Base-by-base conservation (phyloP, 2,329 filamentous ascomycete genomes). In the Alternaria viburni region DNA sequence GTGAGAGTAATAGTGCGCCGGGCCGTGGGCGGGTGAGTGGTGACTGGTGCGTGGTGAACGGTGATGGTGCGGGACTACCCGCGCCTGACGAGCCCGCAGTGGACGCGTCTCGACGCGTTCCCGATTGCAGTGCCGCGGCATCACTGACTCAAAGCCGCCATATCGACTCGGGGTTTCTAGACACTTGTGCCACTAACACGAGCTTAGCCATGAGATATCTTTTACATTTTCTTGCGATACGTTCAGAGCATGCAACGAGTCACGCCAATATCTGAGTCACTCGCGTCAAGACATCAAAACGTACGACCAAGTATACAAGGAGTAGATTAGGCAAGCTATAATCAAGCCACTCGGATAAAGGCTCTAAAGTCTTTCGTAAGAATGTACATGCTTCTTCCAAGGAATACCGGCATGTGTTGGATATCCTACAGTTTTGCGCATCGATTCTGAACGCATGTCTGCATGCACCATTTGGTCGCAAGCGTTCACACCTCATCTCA, bases 51-150 rank as follows among this genome's bases (percentile, higher is more conserved):
- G 50, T 32, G 55, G 46, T 54, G 41, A 45, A 26, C 47, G 44
- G 41, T 61, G 62, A 58, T 64, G 23, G 15, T 19, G 54, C 47
- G 57, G 54, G 41, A 36, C 36, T 43, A 23, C 26, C 41, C 51
- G 61, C 30, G n/a, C n/a, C n/a, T 43, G 26, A 56, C 28, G 50
- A 36, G 54, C 32, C 17, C 5, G 26, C 43, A 4, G 43, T 47
- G 54, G 45, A 47, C 54, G 54, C 54, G 54, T 36, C 43, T 5
- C 26, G 54, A 36, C 54, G 54, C 54, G 54, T 56, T 1, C 49
- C 49, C 15, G 21, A 41, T 3, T 41, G 36, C 36, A 41, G 36
- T 11, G 36, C 36, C 36, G 36, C 36, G 36, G 36, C 36, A 41
- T 17, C 36, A 41, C 36, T 41, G 36, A 41, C n/a, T 6, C n/a